phyloP scores from a whole-genome alignment of 1,284 basidiomycete species.

The Cryptococcus sp. region DNA sequence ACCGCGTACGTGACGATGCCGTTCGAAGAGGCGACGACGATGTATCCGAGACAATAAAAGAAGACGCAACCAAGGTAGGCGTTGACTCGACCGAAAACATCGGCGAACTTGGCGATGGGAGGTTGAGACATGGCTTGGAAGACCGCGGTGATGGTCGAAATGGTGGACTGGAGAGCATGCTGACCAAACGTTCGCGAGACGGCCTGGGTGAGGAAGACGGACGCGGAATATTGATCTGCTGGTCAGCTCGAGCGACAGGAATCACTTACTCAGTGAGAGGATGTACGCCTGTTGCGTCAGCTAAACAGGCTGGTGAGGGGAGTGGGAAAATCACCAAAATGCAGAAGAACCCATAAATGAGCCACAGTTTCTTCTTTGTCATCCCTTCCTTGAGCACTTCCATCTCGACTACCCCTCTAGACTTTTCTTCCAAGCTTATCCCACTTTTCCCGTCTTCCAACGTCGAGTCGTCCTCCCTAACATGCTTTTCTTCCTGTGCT shows the following conservation, averaged over 20 bases:
- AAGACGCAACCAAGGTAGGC: constrained; percentile 36
- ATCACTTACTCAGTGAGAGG: constrained; percentile 33
- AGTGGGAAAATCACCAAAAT: too few species aligned
- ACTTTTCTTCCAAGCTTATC: constrained; percentile 19
- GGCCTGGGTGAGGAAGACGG: constrained; percentile 31
- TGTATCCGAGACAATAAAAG: constrained; percentile 40
- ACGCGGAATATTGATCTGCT: constrained; percentile 29
- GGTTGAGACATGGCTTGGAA: constrained; percentile 42
- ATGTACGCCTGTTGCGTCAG: too few species aligned
- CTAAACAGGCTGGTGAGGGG: too few species aligned
- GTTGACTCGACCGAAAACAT: constrained; percentile 40
- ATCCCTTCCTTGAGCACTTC: constrained; percentile 27
- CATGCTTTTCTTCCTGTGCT: background rate
- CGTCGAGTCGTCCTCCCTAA: background rate
- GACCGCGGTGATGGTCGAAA: constrained; percentile 35
- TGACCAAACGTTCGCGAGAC: constrained; percentile 30
- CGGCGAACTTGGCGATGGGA: constrained; percentile 43
- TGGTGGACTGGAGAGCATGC: constrained; percentile 38
- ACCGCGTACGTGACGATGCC: constrained; percentile 32
- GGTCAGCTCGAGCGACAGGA: background rate
- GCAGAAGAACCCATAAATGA: constrained; percentile 35
- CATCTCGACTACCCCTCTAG: constrained; percentile 39
- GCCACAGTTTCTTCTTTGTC: constrained; percentile 18
- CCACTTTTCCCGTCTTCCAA: constrained; percentile 2
- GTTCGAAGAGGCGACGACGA: constrained; percentile 34